Conservation (phyloP, 352 stramenopile species). For the Albugo laibachii region DNA sequence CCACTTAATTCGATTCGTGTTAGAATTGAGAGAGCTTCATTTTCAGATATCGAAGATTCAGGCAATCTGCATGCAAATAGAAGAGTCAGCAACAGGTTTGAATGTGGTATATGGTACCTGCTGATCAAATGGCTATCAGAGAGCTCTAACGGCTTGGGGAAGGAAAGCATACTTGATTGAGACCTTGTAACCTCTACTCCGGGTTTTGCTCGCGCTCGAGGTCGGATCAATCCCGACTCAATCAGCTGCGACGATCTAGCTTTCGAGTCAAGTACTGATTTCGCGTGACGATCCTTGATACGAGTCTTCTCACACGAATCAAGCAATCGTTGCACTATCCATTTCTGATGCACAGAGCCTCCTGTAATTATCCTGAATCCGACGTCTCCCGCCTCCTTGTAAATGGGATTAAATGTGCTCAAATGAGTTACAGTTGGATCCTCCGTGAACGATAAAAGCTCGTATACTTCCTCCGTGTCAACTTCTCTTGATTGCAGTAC, state of each 20-base stretch:
- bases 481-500: conserved; percentile 4
- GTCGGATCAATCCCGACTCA: conserved; percentile 1
- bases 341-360: conserved; percentile 50
- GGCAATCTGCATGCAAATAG: too few relatives aligned
- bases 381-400: not conserved
- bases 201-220: not conserved
- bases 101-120: too few relatives aligned
- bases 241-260: conserved; percentile 47
- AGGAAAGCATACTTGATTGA: too few relatives aligned
- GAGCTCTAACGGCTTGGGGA: too few relatives aligned
- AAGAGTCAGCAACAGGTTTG: too few relatives aligned
- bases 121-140: too few relatives aligned
- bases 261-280: conserved; percentile 50
- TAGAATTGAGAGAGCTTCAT: too few relatives aligned
- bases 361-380: conserved; percentile 39
- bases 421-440: conserved; percentile 46
- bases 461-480: conserved; percentile 22
- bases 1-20: too few relatives aligned
- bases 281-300: conserved; percentile 62
- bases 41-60: too few relatives aligned
- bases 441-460: conserved; percentile 57
- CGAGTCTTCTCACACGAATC: conserved; percentile 54
- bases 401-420: conserved; percentile 23
- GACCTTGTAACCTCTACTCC: too few relatives aligned
- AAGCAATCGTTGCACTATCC: conserved; percentile 60